A percentile compares a stretch with the other conserved stretches of the same genome.
Conservation (phyloP, 176 grass and related monocot genomes). For the Triticum monococcum region DNA sequence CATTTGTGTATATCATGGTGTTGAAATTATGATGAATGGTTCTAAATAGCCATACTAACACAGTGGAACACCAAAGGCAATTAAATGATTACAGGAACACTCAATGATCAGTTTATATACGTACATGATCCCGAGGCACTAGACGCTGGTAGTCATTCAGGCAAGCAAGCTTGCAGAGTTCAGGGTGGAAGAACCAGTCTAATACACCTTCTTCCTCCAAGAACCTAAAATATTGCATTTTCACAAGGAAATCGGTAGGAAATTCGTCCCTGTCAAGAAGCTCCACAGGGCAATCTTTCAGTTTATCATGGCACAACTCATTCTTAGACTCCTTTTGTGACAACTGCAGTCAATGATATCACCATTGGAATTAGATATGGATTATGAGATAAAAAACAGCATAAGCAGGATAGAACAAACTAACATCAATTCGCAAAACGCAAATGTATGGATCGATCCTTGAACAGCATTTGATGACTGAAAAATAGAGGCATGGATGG, state of each 20-base stretch:
- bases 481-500: neutral
- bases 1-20: neutral
- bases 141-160: slow-evolving; percentile 28
- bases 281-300: neutral
- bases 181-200: slow-evolving; percentile 12
- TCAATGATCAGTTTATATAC: neutral
- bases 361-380: neutral
- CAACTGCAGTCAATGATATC: neutral
- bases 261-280: neutral
- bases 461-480: neutral
- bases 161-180: slow-evolving; percentile 1
- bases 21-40: neutral
- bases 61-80: neutral
- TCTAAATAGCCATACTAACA: neutral
- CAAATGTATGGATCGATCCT: neutral
- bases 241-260: neutral
- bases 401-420: neutral
- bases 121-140: slow-evolving; percentile 16
- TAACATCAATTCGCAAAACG: neutral
- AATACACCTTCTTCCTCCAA: slow-evolving; percentile 7
- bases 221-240: slow-evolving; percentile 4
- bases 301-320: neutral
- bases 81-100: neutral
- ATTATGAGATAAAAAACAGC: neutral
- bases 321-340: neutral